phyloP scores from a whole-genome alignment of 1,139 yeast genomes.

The Pneumocystis canis region DNA sequence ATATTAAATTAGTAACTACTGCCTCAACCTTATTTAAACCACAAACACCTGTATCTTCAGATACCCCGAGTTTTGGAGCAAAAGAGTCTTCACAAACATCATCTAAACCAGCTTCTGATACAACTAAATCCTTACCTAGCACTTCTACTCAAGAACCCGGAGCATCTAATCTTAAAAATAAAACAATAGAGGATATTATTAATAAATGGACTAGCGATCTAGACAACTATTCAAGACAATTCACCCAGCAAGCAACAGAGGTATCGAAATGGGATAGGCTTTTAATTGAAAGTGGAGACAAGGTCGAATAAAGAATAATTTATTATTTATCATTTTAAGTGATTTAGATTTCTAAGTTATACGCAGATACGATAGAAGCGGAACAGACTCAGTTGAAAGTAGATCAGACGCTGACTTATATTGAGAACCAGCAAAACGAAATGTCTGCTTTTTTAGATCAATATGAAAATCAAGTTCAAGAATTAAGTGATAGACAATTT shows the following conservation, averaged over 20 bases:
- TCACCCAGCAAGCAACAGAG: conserved; percentile 60
- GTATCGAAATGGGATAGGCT: conserved; percentile 76
- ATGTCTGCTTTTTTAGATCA: conserved; percentile 66
- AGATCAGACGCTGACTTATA: conserved; percentile 73
- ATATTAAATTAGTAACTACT: neutral
- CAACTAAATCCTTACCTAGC: conserved; percentile 11
- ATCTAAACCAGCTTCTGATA: conserved; percentile 5
- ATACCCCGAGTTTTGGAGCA: conserved; percentile 14
- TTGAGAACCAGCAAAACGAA: conserved; percentile 86
- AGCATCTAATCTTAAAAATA: conserved; percentile 70
- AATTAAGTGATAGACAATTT: conserved; percentile 22
- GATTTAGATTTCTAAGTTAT: conserved; percentile 53
- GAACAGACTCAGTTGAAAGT: conserved; percentile 74
- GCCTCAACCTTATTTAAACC: conserved; percentile 8
- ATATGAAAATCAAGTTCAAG: conserved; percentile 74
- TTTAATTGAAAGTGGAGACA: conserved; percentile 67
- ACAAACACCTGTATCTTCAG: conserved; percentile 17
- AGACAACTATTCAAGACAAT: conserved; percentile 54
- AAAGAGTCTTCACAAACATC: conserved; percentile 10
- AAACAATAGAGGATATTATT: conserved; percentile 82
- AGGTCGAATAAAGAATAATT: neutral
- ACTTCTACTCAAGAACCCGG: conserved; percentile 19
- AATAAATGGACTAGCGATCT: conserved; percentile 87
- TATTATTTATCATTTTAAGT: neutral
- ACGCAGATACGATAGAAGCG: conserved; percentile 64